Conservation (phyloP, 140 eudicot species). For the Ambrosia hybrid region DNA sequence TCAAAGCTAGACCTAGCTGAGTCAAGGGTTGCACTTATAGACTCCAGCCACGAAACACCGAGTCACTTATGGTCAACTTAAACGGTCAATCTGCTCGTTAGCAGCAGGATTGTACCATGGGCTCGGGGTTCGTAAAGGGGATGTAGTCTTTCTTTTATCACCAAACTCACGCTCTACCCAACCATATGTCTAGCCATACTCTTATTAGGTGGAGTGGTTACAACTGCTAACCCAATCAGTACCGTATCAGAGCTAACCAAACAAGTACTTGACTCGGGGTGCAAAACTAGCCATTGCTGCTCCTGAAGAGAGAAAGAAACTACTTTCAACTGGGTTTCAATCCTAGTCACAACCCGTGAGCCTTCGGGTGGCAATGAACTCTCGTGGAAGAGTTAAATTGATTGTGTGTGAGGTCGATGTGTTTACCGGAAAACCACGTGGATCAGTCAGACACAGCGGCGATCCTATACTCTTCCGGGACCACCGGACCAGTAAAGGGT, state of each 20-base stretch:
- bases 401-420: slow-evolving; percentile 37
- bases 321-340: slow-evolving; percentile 32
- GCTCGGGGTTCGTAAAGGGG: slow-evolving; percentile 39
- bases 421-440: slow-evolving; percentile 31
- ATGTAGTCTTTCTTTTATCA: slow-evolving; percentile 40
- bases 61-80: slow-evolving; percentile 41
- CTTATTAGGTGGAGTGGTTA: slow-evolving; percentile 43
- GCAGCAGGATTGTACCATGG: slow-evolving; percentile 31
- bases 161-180: slow-evolving; percentile 45
- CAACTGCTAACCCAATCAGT: slow-evolving; percentile 52
- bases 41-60: slow-evolving; percentile 39
- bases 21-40: slow-evolving; percentile 47
- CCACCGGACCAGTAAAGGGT: slow-evolving; percentile 54
- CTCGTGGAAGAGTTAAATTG: slow-evolving; percentile 33
- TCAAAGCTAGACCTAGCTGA: slow-evolving; percentile 42
- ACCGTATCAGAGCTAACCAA: slow-evolving; percentile 40
- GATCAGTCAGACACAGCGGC: slow-evolving; percentile 46
- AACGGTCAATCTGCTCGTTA: slow-evolving; percentile 28
- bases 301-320: slow-evolving; percentile 46
- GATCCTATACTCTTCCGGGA: slow-evolving; percentile 53
- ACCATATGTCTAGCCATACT: slow-evolving; percentile 48
- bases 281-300: slow-evolving; percentile 58
- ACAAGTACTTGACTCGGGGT: slow-evolving; percentile 53
- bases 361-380: slow-evolving; percentile 24
- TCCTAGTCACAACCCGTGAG: slow-evolving; percentile 34